phyloP scores from a whole-genome alignment of 352 stramenopile species.

The Vaucheria bursata region DNA sequence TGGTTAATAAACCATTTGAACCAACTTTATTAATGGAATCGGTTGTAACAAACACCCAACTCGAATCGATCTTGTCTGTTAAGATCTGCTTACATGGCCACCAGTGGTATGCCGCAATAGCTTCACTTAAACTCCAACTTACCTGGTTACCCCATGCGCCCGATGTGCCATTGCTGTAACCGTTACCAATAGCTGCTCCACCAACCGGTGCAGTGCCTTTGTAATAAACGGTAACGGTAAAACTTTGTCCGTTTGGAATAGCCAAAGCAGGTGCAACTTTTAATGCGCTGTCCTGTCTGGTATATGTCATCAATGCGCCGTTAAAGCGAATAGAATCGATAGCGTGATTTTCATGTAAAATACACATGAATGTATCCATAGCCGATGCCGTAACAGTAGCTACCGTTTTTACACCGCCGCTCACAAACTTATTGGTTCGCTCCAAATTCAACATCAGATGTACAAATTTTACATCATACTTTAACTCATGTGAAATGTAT shows the following conservation, averaged over 20 bases:
- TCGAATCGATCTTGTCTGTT: not conserved
- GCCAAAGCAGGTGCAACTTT: not conserved
- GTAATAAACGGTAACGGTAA: not conserved
- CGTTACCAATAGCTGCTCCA: not conserved
- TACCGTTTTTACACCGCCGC: not conserved
- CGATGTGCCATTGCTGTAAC: not conserved
- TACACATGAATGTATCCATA: not conserved
- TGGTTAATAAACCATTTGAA: not conserved
- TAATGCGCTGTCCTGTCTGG: not conserved
- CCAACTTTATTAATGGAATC: slow-evolving; percentile 1
- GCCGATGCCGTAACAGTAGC: not conserved
- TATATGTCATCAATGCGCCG: not conserved
- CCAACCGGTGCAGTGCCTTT: not conserved
- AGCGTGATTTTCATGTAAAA: not conserved
- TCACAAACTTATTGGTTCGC: not conserved
- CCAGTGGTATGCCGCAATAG: not conserved
- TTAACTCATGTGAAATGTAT: not conserved
- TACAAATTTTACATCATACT: not conserved
- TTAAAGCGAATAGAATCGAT: slow-evolving; percentile 3
- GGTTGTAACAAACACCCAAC: slow-evolving; percentile 4
- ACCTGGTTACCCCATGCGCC: not conserved
- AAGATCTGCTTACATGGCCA: not conserved
- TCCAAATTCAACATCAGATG: slow-evolving; percentile 4
- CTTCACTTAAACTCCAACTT: not conserved
- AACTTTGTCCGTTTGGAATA: not conserved